Evolutionary conservation across 164 flowering plant genomes (phyloP).

Genomic region (Euptelea pleiosperma): DNA sequence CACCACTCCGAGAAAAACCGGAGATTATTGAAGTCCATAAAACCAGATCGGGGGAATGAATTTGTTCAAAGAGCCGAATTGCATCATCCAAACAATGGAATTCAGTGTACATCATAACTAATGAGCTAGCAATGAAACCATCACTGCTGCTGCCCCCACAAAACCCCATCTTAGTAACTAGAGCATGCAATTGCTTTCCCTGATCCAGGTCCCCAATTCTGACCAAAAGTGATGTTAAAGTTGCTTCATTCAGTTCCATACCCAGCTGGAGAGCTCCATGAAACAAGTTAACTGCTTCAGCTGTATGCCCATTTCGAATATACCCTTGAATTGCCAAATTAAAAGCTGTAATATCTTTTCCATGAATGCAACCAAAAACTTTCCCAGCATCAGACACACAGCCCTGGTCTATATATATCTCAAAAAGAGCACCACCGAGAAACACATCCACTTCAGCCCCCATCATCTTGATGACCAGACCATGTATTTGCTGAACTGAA

Average conservation of each 20-base stretch:
- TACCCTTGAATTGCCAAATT: constrained; percentile 28
- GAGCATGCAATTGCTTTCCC: constrained; percentile 29
- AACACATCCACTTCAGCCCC: constrained; percentile 20
- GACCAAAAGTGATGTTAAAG: constrained; percentile 22
- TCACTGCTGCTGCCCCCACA: neutral
- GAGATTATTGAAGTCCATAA: constrained; percentile 27
- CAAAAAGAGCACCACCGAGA: constrained; percentile 25
- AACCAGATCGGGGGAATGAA: constrained; percentile 20
- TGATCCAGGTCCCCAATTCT: constrained; percentile 7
- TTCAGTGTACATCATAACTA: constrained; percentile 20
- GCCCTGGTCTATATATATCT: constrained; percentile 18
- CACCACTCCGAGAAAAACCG: constrained; percentile 21
- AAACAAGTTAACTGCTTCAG: constrained; percentile 20
- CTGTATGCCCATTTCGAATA: constrained; percentile 9
- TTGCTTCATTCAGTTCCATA: constrained; percentile 20
- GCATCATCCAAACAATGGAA: constrained; percentile 21
- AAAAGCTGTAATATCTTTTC: constrained; percentile 23
- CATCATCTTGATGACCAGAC: constrained; percentile 15
- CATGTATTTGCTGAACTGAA: constrained; percentile 24
- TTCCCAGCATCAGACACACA: constrained; percentile 13
- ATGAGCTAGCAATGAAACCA: constrained; percentile 19
- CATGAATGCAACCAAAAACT: constrained; percentile 15
- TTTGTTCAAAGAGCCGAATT: constrained; percentile 11
- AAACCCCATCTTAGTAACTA: constrained; percentile 24
- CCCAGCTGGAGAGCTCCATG: constrained; percentile 19